Evolutionary conservation across 106 monocot species (phyloP).

Genomic region (Iris macrosiphon): DNA sequence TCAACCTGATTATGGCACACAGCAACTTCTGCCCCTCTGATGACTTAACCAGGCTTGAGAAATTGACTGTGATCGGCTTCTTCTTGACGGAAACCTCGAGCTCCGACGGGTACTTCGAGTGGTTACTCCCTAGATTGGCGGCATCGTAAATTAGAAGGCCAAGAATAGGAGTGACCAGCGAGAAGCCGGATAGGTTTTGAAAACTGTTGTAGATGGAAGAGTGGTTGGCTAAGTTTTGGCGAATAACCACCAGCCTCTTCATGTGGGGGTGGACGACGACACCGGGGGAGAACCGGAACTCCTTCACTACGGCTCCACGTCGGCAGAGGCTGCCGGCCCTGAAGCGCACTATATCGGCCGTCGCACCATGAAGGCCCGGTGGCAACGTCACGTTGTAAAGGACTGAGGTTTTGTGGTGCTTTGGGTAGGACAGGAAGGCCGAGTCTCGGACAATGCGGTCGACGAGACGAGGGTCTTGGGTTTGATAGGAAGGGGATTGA

Average conservation of each 20-base stretch:
- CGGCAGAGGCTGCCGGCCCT: constrained; percentile 38
- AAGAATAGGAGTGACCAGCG: constrained; percentile 40
- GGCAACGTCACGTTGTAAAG: constrained; percentile 38
- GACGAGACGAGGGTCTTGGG: constrained; percentile 16
- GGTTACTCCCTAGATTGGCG: not conserved
- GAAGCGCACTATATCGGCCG: constrained; percentile 26
- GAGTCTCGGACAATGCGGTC: constrained; percentile 29
- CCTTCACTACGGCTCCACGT: constrained; percentile 27
- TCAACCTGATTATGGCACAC: constrained; percentile 33
- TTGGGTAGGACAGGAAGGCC: constrained; percentile 24
- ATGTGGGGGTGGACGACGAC: constrained; percentile 20
- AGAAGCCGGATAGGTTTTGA: constrained; percentile 16
- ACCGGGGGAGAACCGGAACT: constrained; percentile 36
- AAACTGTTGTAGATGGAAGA: constrained; percentile 27
- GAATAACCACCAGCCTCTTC: constrained; percentile 30
- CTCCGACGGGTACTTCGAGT: not conserved
- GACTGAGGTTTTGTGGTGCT: constrained; percentile 32
- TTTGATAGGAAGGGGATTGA: constrained; percentile 1
- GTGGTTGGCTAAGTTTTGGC: constrained; percentile 38
- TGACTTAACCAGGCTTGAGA: constrained; percentile 6
- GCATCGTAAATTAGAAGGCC: constrained; percentile 48
- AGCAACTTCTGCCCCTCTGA: not conserved
- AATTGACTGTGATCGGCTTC: constrained; percentile 38
- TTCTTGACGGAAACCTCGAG: constrained; percentile 15
- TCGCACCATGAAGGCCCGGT: constrained; percentile 17